A percentile compares a stretch with the other conserved stretches of the same genome.
These are phyloP conservation scores for Striga hermonthica DNA, from an alignment of 305 asterid species.

Conservation along the genomic window DNA sequence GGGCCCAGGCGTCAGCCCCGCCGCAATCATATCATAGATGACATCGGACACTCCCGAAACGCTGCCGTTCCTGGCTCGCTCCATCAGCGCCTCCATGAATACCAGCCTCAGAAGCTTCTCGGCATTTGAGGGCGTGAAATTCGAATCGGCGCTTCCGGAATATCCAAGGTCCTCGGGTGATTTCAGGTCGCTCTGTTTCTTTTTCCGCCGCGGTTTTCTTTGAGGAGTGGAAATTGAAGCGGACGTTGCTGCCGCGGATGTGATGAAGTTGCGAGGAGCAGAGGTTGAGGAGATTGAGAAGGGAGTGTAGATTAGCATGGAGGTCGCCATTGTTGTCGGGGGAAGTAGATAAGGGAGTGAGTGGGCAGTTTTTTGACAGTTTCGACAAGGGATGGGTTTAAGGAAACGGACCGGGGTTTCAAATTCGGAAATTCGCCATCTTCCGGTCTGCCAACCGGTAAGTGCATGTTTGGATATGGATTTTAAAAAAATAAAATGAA, in stretches of 20 bases:
- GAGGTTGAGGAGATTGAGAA: constrained; percentile 38
- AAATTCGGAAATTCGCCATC: no score
- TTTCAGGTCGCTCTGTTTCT: constrained; percentile 45
- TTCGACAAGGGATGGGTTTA: constrained; percentile 32
- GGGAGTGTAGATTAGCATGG: constrained; percentile 42
- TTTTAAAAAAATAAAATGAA: no score
- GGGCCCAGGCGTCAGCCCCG: constrained; percentile 94
- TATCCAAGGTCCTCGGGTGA: constrained; percentile 48
- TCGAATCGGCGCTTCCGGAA: constrained; percentile 32
- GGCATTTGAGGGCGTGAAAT: constrained; percentile 62
- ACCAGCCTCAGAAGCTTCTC: constrained; percentile 81
- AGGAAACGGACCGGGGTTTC: constrained; percentile 14
- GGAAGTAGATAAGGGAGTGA: constrained; percentile 35
- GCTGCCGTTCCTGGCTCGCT: constrained; percentile 64
- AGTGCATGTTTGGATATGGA: no score
- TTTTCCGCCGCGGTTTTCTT: constrained; percentile 61
- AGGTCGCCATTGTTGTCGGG: constrained; percentile 37
- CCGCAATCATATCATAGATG: constrained; percentile 93
- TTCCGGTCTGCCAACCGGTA: no score
- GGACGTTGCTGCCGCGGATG: constrained; percentile 38
- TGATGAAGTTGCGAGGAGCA: constrained; percentile 37
- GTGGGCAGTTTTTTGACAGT: constrained; percentile 34
- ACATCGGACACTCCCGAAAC: constrained; percentile 77
- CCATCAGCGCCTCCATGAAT: constrained; percentile 95
- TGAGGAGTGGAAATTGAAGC: constrained; percentile 55